A percentile compares a stretch with the other conserved stretches of the same genome.
These are phyloP conservation scores for Trichosporon faecale DNA, from an alignment of 1,284 basidiomycete species.

Conservation along the genomic window DNA sequence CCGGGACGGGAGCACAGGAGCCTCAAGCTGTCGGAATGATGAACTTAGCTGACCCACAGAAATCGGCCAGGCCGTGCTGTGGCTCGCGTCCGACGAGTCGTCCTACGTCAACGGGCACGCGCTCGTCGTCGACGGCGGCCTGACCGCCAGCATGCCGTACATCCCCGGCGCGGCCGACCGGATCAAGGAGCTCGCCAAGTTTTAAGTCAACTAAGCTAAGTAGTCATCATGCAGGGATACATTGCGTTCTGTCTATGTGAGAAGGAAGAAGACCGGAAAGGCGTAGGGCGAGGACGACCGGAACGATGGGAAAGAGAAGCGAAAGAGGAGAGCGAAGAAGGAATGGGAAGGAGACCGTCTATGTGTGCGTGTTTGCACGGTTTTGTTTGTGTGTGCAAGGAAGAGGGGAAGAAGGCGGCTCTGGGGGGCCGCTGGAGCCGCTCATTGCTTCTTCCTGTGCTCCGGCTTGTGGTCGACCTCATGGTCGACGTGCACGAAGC, in stretches of 20 bases:
- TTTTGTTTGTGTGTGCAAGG: neutral
- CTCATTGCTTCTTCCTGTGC: conserved; percentile 25
- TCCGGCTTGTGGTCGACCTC: conserved; percentile 69
- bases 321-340: neutral
- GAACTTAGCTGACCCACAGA: conserved; percentile 56
- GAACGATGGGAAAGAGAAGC: no score
- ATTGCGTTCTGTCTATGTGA: neutral
- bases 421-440: neutral
- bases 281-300: no score
- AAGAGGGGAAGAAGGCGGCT: neutral
- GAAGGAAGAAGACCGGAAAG: neutral
- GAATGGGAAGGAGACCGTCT: neutral
- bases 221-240: neutral
- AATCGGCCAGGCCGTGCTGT: conserved; percentile 77
- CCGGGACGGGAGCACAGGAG: no score
- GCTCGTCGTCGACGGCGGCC: conserved; percentile 79
- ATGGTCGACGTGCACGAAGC: conserved; percentile 91
- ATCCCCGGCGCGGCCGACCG: neutral
- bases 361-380: neutral
- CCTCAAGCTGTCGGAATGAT: neutral
- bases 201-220: neutral
- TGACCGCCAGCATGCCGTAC: conserved; percentile 68
- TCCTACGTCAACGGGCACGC: conserved; percentile 91
- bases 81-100: conserved; percentile 84
- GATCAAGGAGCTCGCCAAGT: conserved; percentile 5